phyloP scores from a whole-genome alignment of 176 grass and related monocot genomes.

The Eragrostis nindensis region DNA sequence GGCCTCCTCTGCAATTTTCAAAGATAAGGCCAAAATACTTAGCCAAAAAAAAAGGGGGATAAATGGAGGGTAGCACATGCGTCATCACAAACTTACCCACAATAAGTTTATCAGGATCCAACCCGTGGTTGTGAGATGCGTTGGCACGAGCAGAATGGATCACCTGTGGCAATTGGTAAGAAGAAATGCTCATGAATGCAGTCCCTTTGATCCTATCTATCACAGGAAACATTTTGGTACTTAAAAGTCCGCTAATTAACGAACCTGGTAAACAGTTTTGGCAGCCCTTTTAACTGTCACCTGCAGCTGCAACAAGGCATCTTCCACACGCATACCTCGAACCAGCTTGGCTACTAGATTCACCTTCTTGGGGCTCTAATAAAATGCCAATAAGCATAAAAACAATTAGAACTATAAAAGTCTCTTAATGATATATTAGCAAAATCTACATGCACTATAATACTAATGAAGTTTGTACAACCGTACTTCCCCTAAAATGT shows the following conservation, averaged over 20 bases:
- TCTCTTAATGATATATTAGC: not conserved
- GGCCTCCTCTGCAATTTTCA: constrained; percentile 61
- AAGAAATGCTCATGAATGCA: constrained; percentile 8
- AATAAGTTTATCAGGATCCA: constrained; percentile 82
- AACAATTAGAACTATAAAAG: not conserved
- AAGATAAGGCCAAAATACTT: not conserved
- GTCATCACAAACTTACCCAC: constrained; percentile 57
- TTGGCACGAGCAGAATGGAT: constrained; percentile 97
- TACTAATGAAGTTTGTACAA: not conserved
- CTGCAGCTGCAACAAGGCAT: constrained; percentile 87
- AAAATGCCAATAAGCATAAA: constrained; percentile 1
- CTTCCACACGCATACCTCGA: constrained; percentile 91
- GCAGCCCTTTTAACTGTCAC: constrained; percentile 92
- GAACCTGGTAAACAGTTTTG: constrained; percentile 87
- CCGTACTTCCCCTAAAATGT: not conserved
- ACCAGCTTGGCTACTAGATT: constrained; percentile 85
- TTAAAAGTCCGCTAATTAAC: not conserved
- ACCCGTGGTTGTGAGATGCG: constrained; percentile 77
- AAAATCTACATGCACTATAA: not conserved
- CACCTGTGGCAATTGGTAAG: constrained; percentile 55
- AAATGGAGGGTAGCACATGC: not conserved
- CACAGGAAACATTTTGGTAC: not conserved
- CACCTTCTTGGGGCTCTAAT: constrained; percentile 98
- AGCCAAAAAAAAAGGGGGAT: not conserved
- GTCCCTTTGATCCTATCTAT: not conserved